These are phyloP conservation scores for Cucumis cinereus DNA, from an alignment of 306 rosid genomes.

Conservation along the genomic window DNA sequence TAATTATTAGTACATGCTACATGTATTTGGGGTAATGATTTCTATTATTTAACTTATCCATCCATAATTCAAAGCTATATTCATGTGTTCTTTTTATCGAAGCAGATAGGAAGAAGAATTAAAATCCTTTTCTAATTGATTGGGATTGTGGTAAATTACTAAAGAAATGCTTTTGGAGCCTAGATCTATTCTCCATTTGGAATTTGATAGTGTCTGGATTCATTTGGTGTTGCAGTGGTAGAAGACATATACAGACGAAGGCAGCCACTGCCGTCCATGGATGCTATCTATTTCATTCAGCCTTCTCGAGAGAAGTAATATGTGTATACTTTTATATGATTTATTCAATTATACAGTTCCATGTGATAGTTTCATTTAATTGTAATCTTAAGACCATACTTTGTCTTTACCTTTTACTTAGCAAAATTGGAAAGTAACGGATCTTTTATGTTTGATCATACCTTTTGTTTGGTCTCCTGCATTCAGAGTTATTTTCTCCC, in stretches of 20 bases:
- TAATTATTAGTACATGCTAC: not conserved
- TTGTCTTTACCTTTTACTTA: not conserved
- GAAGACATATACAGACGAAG: slow-evolving; percentile 92
- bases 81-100: not conserved
- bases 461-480: not conserved
- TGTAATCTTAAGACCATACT: not conserved
- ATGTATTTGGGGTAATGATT: not conserved
- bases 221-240: slow-evolving; percentile 54
- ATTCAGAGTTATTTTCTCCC: not conserved
- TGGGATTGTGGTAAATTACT: not conserved
- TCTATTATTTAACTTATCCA: not conserved
- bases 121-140: not conserved
- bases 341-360: not conserved
- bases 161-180: not conserved
- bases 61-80: not conserved
- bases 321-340: not conserved
- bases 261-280: slow-evolving; percentile 91
- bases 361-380: not conserved
- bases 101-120: not conserved
- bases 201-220: slow-evolving; percentile 11
- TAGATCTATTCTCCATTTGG: not conserved
- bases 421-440: not conserved
- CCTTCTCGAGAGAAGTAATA: slow-evolving; percentile 85
- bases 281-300: slow-evolving; percentile 92
- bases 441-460: not conserved